Conservation (phyloP, 306 rosid species). For the Datisca glomerata region DNA sequence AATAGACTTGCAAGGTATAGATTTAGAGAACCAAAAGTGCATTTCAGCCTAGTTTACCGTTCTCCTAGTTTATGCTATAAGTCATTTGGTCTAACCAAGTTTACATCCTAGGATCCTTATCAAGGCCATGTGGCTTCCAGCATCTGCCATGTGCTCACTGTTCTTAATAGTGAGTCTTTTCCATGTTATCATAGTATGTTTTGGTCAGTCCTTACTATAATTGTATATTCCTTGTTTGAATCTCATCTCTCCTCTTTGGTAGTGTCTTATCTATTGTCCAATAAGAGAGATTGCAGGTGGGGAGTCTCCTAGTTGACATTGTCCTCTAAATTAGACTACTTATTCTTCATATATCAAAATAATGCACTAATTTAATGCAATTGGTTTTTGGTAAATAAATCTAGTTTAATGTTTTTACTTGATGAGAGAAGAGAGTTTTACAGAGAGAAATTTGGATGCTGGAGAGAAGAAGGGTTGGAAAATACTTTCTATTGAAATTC, state of each 20-base stretch:
- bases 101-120: not conserved
- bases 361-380: no score
- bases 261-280: no score
- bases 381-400: no score
- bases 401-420: no score
- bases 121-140: conserved; percentile 15
- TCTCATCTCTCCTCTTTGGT: no score
- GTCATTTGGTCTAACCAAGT: not conserved
- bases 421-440: no score
- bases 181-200: not conserved
- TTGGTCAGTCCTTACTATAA: not conserved
- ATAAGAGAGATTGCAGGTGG: not conserved
- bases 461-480: no score
- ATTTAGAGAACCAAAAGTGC: not conserved
- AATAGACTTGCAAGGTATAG: not conserved
- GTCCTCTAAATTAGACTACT: not conserved
- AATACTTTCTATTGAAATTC: not conserved
- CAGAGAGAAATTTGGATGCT: no score
- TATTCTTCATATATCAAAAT: no score
- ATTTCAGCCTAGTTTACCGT: not conserved
- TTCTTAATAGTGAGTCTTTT: not conserved
- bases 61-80: not conserved
- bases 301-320: not conserved
- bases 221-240: not conserved
- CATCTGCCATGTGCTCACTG: conserved; percentile 19